These are phyloP conservation scores for Lactuca sativa DNA, from an alignment of 129 eudicot species.

Conservation along the genomic window DNA sequence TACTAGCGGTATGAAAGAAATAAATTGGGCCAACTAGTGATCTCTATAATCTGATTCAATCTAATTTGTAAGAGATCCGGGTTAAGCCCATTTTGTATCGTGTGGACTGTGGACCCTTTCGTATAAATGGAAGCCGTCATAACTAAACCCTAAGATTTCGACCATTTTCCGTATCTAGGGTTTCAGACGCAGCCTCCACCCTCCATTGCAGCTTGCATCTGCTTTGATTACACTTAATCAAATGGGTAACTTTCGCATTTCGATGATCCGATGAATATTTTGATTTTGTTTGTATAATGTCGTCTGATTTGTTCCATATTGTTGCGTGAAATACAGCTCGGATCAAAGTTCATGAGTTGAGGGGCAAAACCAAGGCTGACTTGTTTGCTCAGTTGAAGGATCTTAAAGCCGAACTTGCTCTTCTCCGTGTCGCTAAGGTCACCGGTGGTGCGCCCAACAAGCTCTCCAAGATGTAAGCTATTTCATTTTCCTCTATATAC, in stretches of 20 bases:
- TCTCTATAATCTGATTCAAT: too few relatives aligned
- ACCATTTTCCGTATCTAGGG: slow-evolving; percentile 1
- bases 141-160: slow-evolving; percentile 24
- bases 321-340: slow-evolving; percentile 40
- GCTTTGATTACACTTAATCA: slow-evolving; percentile 2
- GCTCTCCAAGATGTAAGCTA: slow-evolving; percentile 61
- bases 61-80: background rate
- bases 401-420: slow-evolving; percentile 64
- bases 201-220: slow-evolving; percentile 15
- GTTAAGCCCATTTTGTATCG: slow-evolving; percentile 16
- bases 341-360: slow-evolving; percentile 74
- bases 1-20: too few relatives aligned
- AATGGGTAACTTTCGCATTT: slow-evolving; percentile 26
- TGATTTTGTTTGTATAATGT: background rate
- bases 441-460: slow-evolving; percentile 87
- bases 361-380: slow-evolving; percentile 57
- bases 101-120: background rate
- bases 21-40: background rate
- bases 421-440: slow-evolving; percentile 80
- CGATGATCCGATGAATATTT: background rate
- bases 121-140: background rate
- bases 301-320: background rate
- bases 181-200: slow-evolving; percentile 28
- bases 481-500: background rate
- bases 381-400: slow-evolving; percentile 63